Evolutionary conservation across 352 stramenopile species (phyloP), one percentile per base, ranked within the genome.

Genomic region (Phytophthora idaei): DNA sequence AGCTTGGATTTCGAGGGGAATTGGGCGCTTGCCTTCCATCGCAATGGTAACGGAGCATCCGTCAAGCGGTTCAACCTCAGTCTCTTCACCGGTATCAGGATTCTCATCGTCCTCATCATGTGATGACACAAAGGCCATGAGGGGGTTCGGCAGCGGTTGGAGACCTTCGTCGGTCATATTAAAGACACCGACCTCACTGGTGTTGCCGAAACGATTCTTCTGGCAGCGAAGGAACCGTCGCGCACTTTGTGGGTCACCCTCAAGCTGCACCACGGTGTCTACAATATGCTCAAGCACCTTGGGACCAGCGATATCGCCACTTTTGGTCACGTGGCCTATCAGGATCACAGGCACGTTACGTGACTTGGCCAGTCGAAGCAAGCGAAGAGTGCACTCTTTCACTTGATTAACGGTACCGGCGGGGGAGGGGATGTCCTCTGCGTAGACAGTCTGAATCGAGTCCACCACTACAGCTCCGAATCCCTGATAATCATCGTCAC

Each of bases 251-350:
- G 82, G 71, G n/a, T 97, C 90, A 14, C 93, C 94, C 59, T 99
- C 96, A 11, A 99, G 77, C 63, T 98, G 97, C 15, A 99, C 76
- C 15, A 99, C 96, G 2, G 93, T 98, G 79, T 99, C 97, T 1
- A 99, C 88, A 51, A 96, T 96, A 50, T 96, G 88, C 57, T 96
- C 88, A 5, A 96, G 67, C 51, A 96, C 87, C 61, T 97, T 96
- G 2, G 97, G 97, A 11, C 97, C 97, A 10, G 97, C 97, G 12
- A 99, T 97, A 65, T 98, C 93, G 36, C 97, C 97, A 66, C 77
- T 93, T 78, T 99, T 99, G 17, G 96, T 99, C 9, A 99, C 95
- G 73, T 99, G 97, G 15, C 97, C 97, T 25, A 99, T 94, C 8
- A 99, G 57, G 5, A 99, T 78, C 29, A 99, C 95, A 0, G 97